A percentile compares a stretch with the other conserved stretches of the same genome.
Conservation (phyloP, 257 asterid species). For the Ilex aquifolium region DNA sequence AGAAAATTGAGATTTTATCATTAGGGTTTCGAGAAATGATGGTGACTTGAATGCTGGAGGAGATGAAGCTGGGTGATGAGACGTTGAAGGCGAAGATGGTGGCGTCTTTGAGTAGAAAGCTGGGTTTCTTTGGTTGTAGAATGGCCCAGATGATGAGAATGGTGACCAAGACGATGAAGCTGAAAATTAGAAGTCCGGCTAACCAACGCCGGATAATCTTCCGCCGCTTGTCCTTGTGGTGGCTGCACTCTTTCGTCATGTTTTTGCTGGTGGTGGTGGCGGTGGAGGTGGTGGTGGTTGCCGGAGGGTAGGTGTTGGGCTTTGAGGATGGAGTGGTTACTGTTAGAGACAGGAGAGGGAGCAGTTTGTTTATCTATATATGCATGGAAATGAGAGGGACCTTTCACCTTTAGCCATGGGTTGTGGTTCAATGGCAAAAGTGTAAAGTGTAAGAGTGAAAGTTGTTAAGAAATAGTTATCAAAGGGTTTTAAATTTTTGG, state of each 20-base stretch:
- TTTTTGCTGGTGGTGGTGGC: background rate
- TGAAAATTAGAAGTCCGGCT: constrained; percentile 30
- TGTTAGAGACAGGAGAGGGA: background rate
- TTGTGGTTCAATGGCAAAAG: too few species aligned
- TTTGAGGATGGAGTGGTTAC: background rate
- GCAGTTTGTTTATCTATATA: too few species aligned
- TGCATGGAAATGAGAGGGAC: too few species aligned
- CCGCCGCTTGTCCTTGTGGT: constrained; percentile 47
- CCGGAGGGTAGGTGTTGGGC: too few species aligned
- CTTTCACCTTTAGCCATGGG: too few species aligned
- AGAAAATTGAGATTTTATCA: constrained; percentile 54
- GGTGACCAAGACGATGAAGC: constrained; percentile 42
- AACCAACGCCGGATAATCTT: constrained; percentile 22
- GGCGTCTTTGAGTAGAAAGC: constrained; percentile 86
- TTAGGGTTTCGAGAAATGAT: constrained; percentile 79
- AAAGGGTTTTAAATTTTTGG: too few species aligned
- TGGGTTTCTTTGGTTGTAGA: constrained; percentile 76
- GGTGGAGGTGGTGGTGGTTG: background rate
- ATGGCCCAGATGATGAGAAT: constrained; percentile 71
- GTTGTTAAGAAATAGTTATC: too few species aligned
- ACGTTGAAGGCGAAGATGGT: constrained; percentile 79
- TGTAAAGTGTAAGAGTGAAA: too few species aligned
- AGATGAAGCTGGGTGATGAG: constrained; percentile 69
- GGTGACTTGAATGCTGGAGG: constrained; percentile 73
- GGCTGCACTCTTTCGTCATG: constrained; percentile 70